These are phyloP conservation scores for Chlorella sp. DNA, from an alignment of 139 green algal genomes.

Conservation along the genomic window DNA sequence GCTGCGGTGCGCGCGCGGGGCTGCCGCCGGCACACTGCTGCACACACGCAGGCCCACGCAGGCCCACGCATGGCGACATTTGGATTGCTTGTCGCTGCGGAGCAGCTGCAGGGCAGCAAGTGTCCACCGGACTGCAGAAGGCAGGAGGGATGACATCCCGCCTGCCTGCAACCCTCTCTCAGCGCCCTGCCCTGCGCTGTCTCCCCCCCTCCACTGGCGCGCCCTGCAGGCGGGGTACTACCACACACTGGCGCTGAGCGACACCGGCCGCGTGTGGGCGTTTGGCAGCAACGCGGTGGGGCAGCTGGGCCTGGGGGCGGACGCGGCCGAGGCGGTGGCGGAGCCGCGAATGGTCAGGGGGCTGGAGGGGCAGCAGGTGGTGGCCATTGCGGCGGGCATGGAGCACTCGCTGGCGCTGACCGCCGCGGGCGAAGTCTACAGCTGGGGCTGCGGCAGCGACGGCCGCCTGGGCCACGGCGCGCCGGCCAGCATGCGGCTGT, in stretches of 20 bases:
- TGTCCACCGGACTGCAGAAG: too few species aligned
- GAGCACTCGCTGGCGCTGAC: conserved; percentile 73
- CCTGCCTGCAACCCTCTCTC: too few species aligned
- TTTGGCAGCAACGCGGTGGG: conserved; percentile 43
- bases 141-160: too few species aligned
- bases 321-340: conserved; percentile 18
- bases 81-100: too few species aligned
- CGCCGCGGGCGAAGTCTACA: conserved; percentile 71
- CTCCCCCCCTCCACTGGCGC: too few species aligned
- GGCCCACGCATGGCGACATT: too few species aligned
- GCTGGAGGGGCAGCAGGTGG: conserved; percentile 19
- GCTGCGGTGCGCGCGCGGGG: too few species aligned
- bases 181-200: too few species aligned
- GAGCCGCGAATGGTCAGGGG: conserved; percentile 19
- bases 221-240: conserved; percentile 34
- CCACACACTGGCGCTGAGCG: conserved; percentile 41
- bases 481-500: conserved; percentile 18
- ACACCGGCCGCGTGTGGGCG: conserved; percentile 35
- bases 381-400: conserved; percentile 54
- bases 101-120: too few species aligned
- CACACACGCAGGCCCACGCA: too few species aligned
- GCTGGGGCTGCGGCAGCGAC: conserved; percentile 60
- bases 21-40: too few species aligned
- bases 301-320: conserved; percentile 39
- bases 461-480: conserved; percentile 70